These are phyloP conservation scores for Suhomyces faveliae DNA, from an alignment of 805 yeast genomes.

Conservation along the genomic window DNA sequence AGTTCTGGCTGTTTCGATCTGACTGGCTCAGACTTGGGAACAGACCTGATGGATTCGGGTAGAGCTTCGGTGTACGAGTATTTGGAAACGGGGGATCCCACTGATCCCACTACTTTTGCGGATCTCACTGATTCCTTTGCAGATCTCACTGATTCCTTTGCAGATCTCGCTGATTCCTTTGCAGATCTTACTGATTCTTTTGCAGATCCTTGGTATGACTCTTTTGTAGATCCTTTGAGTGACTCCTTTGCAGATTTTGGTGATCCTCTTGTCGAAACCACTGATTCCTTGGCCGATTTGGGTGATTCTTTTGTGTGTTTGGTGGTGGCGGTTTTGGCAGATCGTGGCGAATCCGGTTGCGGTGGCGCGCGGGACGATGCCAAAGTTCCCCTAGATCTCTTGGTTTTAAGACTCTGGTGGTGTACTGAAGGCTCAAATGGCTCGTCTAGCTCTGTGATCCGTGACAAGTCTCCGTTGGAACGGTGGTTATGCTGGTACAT, in stretches of 20 bases:
- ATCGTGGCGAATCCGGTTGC: not conserved
- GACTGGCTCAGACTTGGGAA: constrained; percentile 3
- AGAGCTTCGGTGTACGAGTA: not conserved
- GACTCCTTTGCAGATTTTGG: too few relatives aligned
- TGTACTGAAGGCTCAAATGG: not conserved
- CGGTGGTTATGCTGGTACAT: not conserved
- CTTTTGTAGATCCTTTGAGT: too few relatives aligned
- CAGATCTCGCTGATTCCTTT: not conserved
- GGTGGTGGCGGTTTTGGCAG: not conserved
- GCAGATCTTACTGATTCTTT: too few relatives aligned
- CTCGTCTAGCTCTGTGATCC: not conserved
- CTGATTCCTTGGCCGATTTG: not conserved
- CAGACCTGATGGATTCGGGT: not conserved
- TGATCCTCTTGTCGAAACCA: not conserved
- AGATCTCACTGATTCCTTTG: not conserved
- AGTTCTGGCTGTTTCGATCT: not conserved
- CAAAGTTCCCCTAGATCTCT: constrained; percentile 1
- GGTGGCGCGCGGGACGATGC: not conserved
- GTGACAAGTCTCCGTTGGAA: not conserved
- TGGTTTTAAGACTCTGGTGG: not conserved
- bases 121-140: not conserved
- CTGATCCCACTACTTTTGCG: too few relatives aligned
- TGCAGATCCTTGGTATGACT: too few relatives aligned
- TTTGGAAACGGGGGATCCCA: not conserved
- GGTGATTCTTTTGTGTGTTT: not conserved